These are phyloP conservation scores for Oenanthe javanica DNA, from an alignment of 140 eudicot species.

Conservation along the genomic window DNA sequence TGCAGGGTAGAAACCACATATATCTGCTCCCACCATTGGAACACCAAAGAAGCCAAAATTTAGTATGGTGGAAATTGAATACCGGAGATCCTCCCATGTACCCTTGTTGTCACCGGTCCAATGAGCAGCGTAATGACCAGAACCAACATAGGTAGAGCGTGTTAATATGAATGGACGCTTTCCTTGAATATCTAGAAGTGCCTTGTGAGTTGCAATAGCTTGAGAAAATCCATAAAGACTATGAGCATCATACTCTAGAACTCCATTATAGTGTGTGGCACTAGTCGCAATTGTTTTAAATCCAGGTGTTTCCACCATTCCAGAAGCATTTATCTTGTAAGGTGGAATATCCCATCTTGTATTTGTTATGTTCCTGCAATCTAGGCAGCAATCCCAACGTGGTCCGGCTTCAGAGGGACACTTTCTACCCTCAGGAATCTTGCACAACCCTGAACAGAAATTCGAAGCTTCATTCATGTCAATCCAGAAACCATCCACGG, in stretches of 20 bases:
- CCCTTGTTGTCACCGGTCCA: neutral
- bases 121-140: neutral
- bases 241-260: neutral
- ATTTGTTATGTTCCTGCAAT: neutral
- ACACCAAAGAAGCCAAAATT: neutral
- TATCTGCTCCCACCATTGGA: neutral
- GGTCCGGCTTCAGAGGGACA: neutral
- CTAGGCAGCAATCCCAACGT: neutral
- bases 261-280: neutral
- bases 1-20: slow-evolving; percentile 3
- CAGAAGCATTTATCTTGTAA: slow-evolving; percentile 1
- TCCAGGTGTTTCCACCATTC: neutral
- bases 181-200: neutral
- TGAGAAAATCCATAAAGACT: slow-evolving; percentile 3
- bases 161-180: neutral
- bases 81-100: neutral
- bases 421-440: neutral
- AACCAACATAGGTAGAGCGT: neutral
- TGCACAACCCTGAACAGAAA: neutral
- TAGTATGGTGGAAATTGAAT: neutral
- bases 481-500: neutral
- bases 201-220: slow-evolving; percentile 1
- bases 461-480: slow-evolving; percentile 3
- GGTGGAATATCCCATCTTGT: slow-evolving; percentile 4
- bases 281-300: neutral